Conservation (phyloP, 345 rosid genomes). For the Excoecaria cochinchinensis region DNA sequence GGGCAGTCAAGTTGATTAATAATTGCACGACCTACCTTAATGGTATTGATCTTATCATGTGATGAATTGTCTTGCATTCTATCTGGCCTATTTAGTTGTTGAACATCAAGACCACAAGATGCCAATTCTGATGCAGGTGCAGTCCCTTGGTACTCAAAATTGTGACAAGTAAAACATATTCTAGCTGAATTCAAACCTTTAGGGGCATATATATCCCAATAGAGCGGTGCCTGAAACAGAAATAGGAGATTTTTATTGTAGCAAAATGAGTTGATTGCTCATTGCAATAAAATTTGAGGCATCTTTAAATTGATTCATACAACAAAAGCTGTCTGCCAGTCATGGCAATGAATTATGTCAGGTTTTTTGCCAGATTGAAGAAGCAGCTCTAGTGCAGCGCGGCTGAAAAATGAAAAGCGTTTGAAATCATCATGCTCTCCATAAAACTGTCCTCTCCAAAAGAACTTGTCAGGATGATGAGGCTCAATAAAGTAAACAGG, state of each 20-base stretch:
- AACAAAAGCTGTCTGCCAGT: conserved; percentile 99
- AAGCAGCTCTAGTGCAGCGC: conserved; percentile 92
- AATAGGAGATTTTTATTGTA: conserved; percentile 1
- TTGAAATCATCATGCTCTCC: conserved; percentile 94
- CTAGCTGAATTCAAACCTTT: conserved; percentile 93
- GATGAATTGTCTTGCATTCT: conserved; percentile 92
- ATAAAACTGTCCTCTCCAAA: conserved; percentile 91
- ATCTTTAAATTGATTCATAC: conserved; percentile 41
- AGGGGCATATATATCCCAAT: conserved; percentile 91
- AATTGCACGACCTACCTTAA: conserved; percentile 66
- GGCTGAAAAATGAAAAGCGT: conserved; percentile 93
- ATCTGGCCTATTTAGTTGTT: conserved; percentile 85
- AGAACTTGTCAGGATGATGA: conserved; percentile 89
- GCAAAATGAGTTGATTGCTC: conserved; percentile 19
- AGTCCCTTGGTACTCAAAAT: conserved; percentile 96
- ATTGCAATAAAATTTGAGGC: conserved; percentile 3
- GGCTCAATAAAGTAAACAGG: conserved; percentile 97
- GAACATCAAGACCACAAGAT: conserved; percentile 88
- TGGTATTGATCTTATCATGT: conserved; percentile 76
- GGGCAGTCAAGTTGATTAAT: background rate
- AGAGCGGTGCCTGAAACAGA: conserved; percentile 80
- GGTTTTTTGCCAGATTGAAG: conserved; percentile 91
- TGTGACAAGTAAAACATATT: conserved; percentile 97
- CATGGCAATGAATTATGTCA: conserved; percentile 96
- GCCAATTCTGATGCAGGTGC: conserved; percentile 81